These are phyloP conservation scores for Albatrellus ellisii DNA, from an alignment of 768 basidiomycete species.

Conservation along the genomic window DNA sequence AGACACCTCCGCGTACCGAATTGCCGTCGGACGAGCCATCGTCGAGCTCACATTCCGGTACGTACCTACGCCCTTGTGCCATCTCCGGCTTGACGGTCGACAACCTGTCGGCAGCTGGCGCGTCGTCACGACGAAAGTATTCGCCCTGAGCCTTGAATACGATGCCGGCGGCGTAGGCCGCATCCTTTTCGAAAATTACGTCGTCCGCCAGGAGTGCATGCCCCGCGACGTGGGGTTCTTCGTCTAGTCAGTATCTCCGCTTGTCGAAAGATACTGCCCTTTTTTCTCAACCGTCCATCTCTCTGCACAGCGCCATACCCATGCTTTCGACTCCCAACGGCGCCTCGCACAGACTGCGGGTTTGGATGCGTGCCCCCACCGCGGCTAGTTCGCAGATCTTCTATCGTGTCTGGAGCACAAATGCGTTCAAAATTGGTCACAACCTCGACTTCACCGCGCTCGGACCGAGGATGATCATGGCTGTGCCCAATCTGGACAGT, in stretches of 20 bases:
- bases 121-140: slow-evolving; percentile 28
- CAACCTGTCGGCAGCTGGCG: slow-evolving; percentile 32
- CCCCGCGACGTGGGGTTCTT: slow-evolving; percentile 40
- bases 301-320: slow-evolving; percentile 33
- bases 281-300: no score
- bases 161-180: slow-evolving; percentile 50
- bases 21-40: slow-evolving; percentile 39
- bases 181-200: slow-evolving; percentile 37
- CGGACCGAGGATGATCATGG: slow-evolving; percentile 38
- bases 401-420: slow-evolving; percentile 54
- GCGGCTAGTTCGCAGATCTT: slow-evolving; percentile 26
- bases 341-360: slow-evolving; percentile 47
- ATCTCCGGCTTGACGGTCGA: neutral
- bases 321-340: slow-evolving; percentile 38
- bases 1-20: slow-evolving; percentile 40
- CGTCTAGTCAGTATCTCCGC: slow-evolving; percentile 36
- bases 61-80: slow-evolving; percentile 4
- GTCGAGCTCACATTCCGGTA: slow-evolving; percentile 45
- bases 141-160: slow-evolving; percentile 48
- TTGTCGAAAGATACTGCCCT: neutral
- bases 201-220: slow-evolving; percentile 40
- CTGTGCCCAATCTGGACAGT: slow-evolving; percentile 16
- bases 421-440: slow-evolving; percentile 47
- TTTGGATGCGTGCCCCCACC: slow-evolving; percentile 43
- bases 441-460: slow-evolving; percentile 40